Base-by-base conservation (phyloP, 208 protist species). In the Zelonia costaricensis region DNA sequence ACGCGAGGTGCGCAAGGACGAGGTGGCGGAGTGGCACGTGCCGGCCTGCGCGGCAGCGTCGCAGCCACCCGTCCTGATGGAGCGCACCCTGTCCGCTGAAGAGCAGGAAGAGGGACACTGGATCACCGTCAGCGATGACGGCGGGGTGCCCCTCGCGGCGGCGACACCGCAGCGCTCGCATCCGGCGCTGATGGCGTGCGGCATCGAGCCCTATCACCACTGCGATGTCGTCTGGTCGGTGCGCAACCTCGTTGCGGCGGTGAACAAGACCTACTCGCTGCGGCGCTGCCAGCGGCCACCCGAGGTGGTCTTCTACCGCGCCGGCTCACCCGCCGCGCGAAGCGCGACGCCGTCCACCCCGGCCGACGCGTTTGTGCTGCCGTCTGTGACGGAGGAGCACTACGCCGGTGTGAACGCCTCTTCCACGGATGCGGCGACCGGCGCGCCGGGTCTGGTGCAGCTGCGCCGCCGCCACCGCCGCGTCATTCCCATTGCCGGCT, bases 181-280 rank as follows among this genome's bases (percentile, higher is more conserved):
- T 25, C 43, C 39, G 4, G 66, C 38, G 51, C 33, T 79, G 42
- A 69, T 73, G 47, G 84, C 79, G 9, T 95, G 89, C 58, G 86
- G 84, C 13, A 58, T 91, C 8, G 75, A 84, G 58, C 66, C 80
- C 40, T 72, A 92, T 28, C 59, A 64, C 13, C 76, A 74, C 49
- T 96, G 90, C 59, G 80, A 91, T 28, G 83, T 91, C 31, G 57
- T 78, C 16, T 93, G 86, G 87, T 78, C 65, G 5, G 83, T 80
- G 31, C 72, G 33, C 10, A 93, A 92, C 68, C 55, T 82, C 27
- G 76, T 86, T n/a, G 80, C 74, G 8, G 31, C 53, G 25, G 83
- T 86, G 33, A 61, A 47, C 12, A 88, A 89, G 60, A 91, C 81
- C 1, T 92, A 82, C 70, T 91, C 84, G 7, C 68, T 96, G 31